Evolutionary conservation across 345 rosid species (phyloP).

Genomic region (Bruguiera parviflora): DNA sequence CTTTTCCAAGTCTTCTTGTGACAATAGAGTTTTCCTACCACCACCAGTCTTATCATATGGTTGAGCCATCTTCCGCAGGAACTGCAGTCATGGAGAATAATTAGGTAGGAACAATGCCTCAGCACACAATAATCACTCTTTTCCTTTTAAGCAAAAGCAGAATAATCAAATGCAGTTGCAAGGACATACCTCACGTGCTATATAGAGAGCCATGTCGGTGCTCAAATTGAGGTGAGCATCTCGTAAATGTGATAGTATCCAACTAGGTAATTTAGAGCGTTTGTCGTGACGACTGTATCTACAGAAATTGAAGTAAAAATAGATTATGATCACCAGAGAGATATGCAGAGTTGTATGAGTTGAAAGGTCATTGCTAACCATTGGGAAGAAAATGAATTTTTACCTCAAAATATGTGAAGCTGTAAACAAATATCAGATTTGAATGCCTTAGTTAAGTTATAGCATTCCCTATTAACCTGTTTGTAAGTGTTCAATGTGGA

Average conservation of each 20-base stretch:
- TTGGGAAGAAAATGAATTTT: too few relatives aligned
- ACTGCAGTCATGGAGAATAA: conserved; percentile 39
- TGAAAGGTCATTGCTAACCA: neutral
- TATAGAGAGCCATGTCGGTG: conserved; percentile 94
- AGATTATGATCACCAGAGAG: neutral
- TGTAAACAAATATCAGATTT: neutral
- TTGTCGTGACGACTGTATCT: conserved; percentile 98
- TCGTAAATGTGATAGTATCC: conserved; percentile 87
- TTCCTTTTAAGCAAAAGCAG: neutral
- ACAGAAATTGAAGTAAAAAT: conserved; percentile 18
- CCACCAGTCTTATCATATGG: conserved; percentile 75
- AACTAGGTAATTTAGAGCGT: conserved; percentile 91
- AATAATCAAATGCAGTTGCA: neutral
- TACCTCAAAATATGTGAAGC: too few relatives aligned
- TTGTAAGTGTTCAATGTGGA: too few relatives aligned
- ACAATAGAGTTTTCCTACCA: conserved; percentile 66
- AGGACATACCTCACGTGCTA: conserved; percentile 74
- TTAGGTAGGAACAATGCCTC: neutral
- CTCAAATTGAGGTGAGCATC: conserved; percentile 91
- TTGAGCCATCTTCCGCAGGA: conserved; percentile 94
- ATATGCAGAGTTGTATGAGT: neutral
- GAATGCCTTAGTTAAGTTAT: too few relatives aligned
- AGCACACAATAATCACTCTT: neutral
- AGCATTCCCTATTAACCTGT: too few relatives aligned
- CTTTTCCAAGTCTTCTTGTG: conserved; percentile 87